Percentiles rank a stretch among this genome's conserved stretches.
Conservation (phyloP, 495 filamentous ascomycete species). For the Lentithecium fluviatile region DNA sequence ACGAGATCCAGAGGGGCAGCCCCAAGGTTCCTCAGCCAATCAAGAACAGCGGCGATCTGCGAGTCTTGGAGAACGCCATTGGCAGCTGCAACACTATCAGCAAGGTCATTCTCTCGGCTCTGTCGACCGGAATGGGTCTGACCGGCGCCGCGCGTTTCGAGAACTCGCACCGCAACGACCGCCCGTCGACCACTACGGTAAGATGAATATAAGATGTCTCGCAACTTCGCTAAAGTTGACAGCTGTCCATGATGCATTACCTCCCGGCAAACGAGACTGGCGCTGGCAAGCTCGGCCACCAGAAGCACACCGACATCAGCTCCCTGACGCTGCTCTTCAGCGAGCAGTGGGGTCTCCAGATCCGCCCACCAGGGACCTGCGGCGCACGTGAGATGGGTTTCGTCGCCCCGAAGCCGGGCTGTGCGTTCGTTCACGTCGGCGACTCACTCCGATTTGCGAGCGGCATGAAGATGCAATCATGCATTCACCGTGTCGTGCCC, state of each 20-base stretch:
- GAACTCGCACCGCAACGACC: conserved; percentile 53
- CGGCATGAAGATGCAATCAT: conserved; percentile 52
- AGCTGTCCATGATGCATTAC: conserved; percentile 36
- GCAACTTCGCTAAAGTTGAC: conserved; percentile 43
- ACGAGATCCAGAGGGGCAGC: conserved; percentile 29
- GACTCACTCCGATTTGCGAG: conserved; percentile 56
- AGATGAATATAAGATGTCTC: conserved; percentile 22
- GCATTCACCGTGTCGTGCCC: conserved; percentile 58
- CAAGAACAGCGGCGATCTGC: conserved; percentile 52
- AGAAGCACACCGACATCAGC: conserved; percentile 61
- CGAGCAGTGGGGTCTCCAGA: conserved; percentile 58
- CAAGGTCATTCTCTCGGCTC: conserved; percentile 52
- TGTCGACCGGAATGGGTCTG: conserved; percentile 50
- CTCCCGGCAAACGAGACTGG: conserved; percentile 11
- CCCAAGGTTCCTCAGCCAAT: conserved; percentile 46
- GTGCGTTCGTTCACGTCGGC: conserved; percentile 58
- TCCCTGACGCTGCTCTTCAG: conserved; percentile 57
- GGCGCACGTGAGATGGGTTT: conserved; percentile 50
- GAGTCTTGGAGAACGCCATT: conserved; percentile 43
- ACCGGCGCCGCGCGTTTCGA: conserved; percentile 50
- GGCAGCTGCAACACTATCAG: conserved; percentile 52
- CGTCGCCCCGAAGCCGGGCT: conserved; percentile 51
- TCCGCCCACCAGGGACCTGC: conserved; percentile 47
- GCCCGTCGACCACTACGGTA: conserved; percentile 47
- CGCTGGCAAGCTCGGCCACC: conserved; percentile 29